These are phyloP conservation scores for Canavalia ensiformis DNA, from an alignment of 306 rosid genomes.

Conservation along the genomic window DNA sequence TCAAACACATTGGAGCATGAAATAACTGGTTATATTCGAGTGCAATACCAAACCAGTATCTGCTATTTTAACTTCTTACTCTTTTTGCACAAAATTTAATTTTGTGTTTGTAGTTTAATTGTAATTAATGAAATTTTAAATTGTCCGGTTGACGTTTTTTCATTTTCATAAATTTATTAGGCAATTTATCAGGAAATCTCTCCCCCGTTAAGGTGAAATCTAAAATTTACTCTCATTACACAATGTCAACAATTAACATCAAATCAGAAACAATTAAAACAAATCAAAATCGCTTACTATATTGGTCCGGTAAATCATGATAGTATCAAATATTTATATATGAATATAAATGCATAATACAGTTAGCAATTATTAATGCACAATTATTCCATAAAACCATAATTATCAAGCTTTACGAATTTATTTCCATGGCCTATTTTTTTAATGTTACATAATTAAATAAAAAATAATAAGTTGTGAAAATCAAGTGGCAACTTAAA, in stretches of 20 bases:
- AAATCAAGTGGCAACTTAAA: too few relatives aligned
- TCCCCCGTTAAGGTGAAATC: background rate
- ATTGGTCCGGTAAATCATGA: background rate
- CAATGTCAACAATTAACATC: background rate
- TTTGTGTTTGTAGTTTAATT: background rate
- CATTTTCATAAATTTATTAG: background rate
- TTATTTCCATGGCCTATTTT: background rate
- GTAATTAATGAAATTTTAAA: background rate
- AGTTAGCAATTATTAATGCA: background rate
- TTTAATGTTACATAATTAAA: background rate
- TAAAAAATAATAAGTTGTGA: too few relatives aligned
- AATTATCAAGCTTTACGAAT: background rate
- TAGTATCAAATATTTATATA: too few relatives aligned
- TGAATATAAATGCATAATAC: background rate
- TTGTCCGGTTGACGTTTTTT: background rate
- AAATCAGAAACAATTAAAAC: background rate
- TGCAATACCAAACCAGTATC: background rate
- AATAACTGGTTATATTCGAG: background rate
- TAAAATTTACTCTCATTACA: background rate
- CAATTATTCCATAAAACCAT: too few relatives aligned
- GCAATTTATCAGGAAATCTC: background rate
- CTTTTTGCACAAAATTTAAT: background rate
- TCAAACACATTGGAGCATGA: background rate
- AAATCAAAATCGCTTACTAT: background rate
- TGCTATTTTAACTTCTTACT: slow-evolving; percentile 15